These are phyloP conservation scores for Stagonosporopsis cucurbitacearum DNA, from an alignment of 2,329 filamentous ascomycete genomes.

Conservation along the genomic window DNA sequence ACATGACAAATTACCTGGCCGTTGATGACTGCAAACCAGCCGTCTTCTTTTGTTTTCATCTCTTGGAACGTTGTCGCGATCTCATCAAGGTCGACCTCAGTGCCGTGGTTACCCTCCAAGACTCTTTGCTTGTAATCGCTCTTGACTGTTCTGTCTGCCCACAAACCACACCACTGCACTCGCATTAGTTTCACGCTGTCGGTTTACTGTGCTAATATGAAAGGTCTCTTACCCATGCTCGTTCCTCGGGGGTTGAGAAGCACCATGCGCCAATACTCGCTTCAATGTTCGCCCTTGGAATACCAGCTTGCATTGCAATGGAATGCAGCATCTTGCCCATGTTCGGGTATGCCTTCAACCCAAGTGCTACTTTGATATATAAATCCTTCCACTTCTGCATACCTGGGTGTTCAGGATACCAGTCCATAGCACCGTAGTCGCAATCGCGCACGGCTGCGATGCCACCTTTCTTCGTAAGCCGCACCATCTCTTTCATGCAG, in stretches of 20 bases:
- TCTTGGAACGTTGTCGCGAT: constrained; percentile 50
- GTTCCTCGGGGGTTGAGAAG: constrained; percentile 49
- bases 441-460: constrained; percentile 57
- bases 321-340: constrained; percentile 46
- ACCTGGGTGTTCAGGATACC: constrained; percentile 47
- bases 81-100: constrained; percentile 48
- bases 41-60: constrained; percentile 53
- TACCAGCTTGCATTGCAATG: constrained; percentile 50
- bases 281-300: constrained; percentile 47
- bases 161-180: constrained; percentile 48
- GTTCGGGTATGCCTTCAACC: constrained; percentile 42
- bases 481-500: constrained; percentile 61
- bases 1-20: constrained; percentile 51
- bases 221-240: constrained; percentile 31
- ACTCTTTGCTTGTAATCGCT: constrained; percentile 47
- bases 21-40: constrained; percentile 51
- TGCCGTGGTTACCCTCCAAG: constrained; percentile 48
- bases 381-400: constrained; percentile 47
- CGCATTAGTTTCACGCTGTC: not conserved
- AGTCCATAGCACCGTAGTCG: constrained; percentile 46
- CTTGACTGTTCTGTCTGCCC: constrained; percentile 47
- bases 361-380: constrained; percentile 42
- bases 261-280: constrained; percentile 52
- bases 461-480: constrained; percentile 61
- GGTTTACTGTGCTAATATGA: not conserved